A percentile compares a stretch with the other conserved stretches of the same genome.
Conservation (phyloP, 257 asterid species). For the Rehmannia glutinosa region DNA sequence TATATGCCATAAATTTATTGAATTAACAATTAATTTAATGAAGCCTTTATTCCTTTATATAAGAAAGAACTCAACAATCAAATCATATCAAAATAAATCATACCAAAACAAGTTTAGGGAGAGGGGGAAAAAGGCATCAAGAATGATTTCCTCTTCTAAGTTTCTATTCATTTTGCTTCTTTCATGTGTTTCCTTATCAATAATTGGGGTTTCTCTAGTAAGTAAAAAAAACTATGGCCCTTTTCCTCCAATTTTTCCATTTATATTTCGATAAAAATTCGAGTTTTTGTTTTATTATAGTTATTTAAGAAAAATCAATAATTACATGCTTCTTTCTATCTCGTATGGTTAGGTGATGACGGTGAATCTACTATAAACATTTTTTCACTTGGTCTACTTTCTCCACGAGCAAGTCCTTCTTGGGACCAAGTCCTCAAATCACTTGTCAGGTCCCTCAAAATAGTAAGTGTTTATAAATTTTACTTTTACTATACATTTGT, state of each 20-base stretch:
- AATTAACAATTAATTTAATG: too few species aligned
- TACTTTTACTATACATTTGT: background rate
- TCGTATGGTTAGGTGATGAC: background rate
- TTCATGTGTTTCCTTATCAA: background rate
- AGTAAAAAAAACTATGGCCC: background rate
- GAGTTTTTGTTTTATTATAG: too few species aligned
- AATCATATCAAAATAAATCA: background rate
- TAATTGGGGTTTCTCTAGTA: slow-evolving; percentile 9
- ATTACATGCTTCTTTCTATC: too few species aligned
- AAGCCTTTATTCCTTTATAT: background rate
- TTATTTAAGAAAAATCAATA: too few species aligned
- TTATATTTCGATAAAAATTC: too few species aligned
- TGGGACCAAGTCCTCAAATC: too few species aligned
- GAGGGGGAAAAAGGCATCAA: background rate
- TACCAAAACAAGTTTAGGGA: background rate
- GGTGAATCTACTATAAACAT: background rate
- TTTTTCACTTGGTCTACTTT: background rate
- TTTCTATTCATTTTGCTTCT: slow-evolving; percentile 12
- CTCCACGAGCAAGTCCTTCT: background rate
- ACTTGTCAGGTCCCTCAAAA: slow-evolving; percentile 2
- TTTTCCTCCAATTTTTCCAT: too few species aligned
- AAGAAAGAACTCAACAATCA: background rate
- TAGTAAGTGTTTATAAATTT: slow-evolving; percentile 4
- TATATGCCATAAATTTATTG: too few species aligned
- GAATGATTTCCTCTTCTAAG: slow-evolving; percentile 11